Conservation (phyloP, 2,329 filamentous ascomycete genomes). For the Exophiala sp. region DNA sequence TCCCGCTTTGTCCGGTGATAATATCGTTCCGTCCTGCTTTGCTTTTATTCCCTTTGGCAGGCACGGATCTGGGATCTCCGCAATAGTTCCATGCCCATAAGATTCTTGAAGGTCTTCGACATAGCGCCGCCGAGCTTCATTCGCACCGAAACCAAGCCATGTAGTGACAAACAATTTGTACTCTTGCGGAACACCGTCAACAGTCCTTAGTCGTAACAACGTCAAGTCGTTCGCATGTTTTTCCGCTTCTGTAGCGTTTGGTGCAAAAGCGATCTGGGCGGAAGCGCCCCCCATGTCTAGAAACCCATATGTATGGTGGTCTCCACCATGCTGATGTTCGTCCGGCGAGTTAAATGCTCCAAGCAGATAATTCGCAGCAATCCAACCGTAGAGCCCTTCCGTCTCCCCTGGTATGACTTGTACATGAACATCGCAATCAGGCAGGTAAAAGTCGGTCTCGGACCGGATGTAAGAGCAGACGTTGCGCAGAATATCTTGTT, state of each 20-base stretch:
- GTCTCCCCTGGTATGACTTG: conserved; percentile 95
- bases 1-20: conserved; percentile 37
- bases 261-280: conserved; percentile 95
- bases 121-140: conserved; percentile 81
- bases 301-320: conserved; percentile 92
- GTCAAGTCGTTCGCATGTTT: conserved; percentile 89
- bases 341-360: conserved; percentile 78
- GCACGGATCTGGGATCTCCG: conserved; percentile 83
- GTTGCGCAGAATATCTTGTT: conserved; percentile 64
- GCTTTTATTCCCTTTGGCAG: conserved; percentile 71
- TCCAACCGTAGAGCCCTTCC: conserved; percentile 94
- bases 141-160: conserved; percentile 96
- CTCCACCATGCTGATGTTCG: conserved; percentile 70
- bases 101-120: conserved; percentile 67
- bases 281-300: conserved; percentile 98
- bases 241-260: conserved; percentile 80
- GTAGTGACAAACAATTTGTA: conserved; percentile 92
- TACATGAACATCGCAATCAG: conserved; percentile 83
- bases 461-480: conserved; percentile 76
- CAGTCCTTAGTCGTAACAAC: conserved; percentile 71
- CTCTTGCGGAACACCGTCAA: conserved; percentile 71
- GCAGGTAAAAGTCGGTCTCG: conserved; percentile 73
- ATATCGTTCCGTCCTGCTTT: conserved; percentile 61
- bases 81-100: conserved; percentile 51
- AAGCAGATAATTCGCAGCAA: conserved; percentile 90